Percentiles rank a stretch among this genome's conserved stretches.
Evolutionary conservation across 1,139 yeast genomes (phyloP).

Genomic region (Saccharomycopsis crataegensis): DNA sequence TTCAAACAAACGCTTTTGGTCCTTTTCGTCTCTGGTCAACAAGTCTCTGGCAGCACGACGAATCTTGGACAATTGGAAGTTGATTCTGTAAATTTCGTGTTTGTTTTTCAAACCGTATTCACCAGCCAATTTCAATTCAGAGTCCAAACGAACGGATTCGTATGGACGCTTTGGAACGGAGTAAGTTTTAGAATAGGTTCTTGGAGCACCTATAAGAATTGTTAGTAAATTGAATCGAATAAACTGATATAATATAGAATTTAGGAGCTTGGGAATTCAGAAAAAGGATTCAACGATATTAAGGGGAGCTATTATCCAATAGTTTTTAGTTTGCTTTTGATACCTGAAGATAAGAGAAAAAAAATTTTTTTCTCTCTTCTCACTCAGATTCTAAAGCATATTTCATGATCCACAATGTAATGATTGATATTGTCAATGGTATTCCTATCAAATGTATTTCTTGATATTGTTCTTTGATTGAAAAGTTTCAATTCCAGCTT

Average conservation of each 20-base stretch:
- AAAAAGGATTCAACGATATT: background rate
- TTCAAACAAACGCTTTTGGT: constrained; percentile 99
- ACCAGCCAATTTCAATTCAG: constrained; percentile 99
- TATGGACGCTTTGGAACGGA: constrained; percentile 98
- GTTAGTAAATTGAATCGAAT: constrained; percentile 8
- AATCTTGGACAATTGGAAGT: constrained; percentile 97
- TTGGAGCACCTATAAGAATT: constrained; percentile 73
- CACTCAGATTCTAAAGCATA: no score
- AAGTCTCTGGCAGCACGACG: constrained; percentile 99
- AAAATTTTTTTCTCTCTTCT: no score
- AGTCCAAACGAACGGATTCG: constrained; percentile 98
- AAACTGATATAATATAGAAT: no score
- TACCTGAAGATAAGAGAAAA: background rate
- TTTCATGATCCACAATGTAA: no score
- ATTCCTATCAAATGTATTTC: no score
- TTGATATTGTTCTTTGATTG: no score
- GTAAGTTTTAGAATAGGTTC: constrained; percentile 99
- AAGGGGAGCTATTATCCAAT: background rate
- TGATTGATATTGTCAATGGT: no score
- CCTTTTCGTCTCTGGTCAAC: constrained; percentile 99
- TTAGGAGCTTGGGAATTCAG: background rate
- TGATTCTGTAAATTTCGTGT: constrained; percentile 99
- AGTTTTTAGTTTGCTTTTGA: background rate
- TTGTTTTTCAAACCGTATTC: constrained; percentile 99
- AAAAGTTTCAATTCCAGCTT: no score